phyloP scores from a whole-genome alignment of 2,329 filamentous ascomycete species.

The Sporothrix pallida region DNA sequence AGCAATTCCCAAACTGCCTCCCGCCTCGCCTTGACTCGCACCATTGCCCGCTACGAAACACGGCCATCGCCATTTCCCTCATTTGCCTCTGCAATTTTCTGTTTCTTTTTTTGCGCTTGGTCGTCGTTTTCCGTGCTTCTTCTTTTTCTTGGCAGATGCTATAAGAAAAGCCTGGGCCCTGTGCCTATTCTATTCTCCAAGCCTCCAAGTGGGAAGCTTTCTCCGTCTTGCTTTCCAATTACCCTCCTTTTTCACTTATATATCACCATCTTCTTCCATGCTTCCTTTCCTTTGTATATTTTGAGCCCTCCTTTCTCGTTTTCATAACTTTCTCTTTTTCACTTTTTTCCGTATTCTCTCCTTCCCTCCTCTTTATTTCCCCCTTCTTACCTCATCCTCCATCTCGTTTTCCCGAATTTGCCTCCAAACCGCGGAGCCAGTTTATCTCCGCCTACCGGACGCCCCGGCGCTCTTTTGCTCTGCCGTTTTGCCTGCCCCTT shows the following conservation, averaged over 20 bases:
- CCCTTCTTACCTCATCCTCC: not conserved
- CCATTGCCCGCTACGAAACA: conserved; percentile 22
- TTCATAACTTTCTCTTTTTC: not conserved
- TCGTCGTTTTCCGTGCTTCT: conserved; percentile 14
- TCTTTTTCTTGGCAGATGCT: conserved; percentile 29
- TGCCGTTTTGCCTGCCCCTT: not conserved
- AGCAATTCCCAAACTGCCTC: conserved; percentile 17
- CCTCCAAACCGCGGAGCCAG: conserved; percentile 22
- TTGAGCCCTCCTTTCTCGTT: too few species aligned
- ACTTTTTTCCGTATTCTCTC: not conserved
- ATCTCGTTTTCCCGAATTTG: not conserved
- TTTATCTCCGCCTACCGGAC: conserved; percentile 32
- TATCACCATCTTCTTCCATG: not conserved
- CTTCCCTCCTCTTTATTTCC: not conserved
- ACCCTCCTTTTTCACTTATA: not conserved
- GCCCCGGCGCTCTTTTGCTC: conserved; percentile 5
- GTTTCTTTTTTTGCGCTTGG: not conserved
- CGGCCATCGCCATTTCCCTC: conserved; percentile 35
- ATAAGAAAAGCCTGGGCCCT: conserved; percentile 19
- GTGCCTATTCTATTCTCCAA: not conserved
- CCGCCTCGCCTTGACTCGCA: not conserved
- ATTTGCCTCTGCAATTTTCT: not conserved
- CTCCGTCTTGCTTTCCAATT: not conserved
- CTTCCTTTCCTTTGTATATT: not conserved
- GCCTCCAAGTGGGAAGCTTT: not conserved